Evolutionary conservation across 768 basidiomycete species (phyloP), one percentile per base, ranked within the genome.

Genomic region (Dioszegia aurantiaca): DNA sequence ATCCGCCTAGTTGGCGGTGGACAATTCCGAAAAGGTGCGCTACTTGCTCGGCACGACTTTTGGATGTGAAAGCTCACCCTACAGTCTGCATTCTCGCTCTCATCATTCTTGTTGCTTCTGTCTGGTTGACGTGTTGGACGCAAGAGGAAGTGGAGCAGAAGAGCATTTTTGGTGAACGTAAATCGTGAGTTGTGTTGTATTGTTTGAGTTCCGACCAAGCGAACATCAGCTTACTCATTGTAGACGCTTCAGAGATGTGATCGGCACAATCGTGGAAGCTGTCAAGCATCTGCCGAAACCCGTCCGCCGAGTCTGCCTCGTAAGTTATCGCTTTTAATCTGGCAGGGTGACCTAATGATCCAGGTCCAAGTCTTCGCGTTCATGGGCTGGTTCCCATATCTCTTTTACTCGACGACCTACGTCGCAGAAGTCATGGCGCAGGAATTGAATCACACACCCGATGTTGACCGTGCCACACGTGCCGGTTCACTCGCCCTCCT

Each of bases 301-400:
- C 12, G 86, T 97, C 42, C 84, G 85, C 48, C 83, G 89, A 26
- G 93, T 97, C 11, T 97, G 93, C 74, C 64, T 70, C n/a, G 72
- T 70, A 30, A 33, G 67, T 56, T 4, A 27, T 23, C 5, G 19
- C n/a, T n/a, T n/a, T n/a, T n/a, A n/a, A n/a, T n/a, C n/a, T n/a
- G n/a, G n/a, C n/a, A n/a, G 24, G 24, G 26, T 14, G 16, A 23
- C 40, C 27, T 19, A 46, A 1, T 42, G 21, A 23, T 12, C 16
- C 85, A 87, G 69, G 92, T 95, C 2, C 93, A 97, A 70, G 77
- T 97, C 17, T 93, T 90, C 72, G 92, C 93, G 1, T 97, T 94
- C 74, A 94, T 94, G 90, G 91, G 90, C 64, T 97, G 93, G 90
- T 97, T 97, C 71, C 93, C 93, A 0, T 97, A 92, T 80, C 80